phyloP scores from a whole-genome alignment of 768 basidiomycete genomes.

The Amanita subjunquillea region DNA sequence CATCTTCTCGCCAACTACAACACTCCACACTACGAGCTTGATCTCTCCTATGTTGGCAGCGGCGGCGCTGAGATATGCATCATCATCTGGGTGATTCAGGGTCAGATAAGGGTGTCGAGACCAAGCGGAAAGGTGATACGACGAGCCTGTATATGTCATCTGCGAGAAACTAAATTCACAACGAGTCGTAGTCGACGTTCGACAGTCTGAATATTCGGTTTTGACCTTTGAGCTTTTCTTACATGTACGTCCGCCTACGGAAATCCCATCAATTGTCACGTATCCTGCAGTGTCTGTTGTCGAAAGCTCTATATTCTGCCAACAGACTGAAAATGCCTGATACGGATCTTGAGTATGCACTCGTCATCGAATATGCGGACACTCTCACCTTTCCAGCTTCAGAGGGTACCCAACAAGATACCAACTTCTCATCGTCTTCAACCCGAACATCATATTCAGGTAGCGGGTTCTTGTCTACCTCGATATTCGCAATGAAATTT shows the following conservation, averaged over 20 bases:
- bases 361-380: not conserved
- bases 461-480: not conserved
- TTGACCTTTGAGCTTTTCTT: not conserved
- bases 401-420: slow-evolving; percentile 10
- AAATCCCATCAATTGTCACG: slow-evolving; percentile 2
- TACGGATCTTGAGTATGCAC: not conserved
- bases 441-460: slow-evolving; percentile 3
- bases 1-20: not conserved
- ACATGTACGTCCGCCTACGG: not conserved
- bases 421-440: slow-evolving; percentile 3
- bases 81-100: slow-evolving; percentile 13
- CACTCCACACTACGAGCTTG: not conserved
- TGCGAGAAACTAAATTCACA: slow-evolving; percentile 5
- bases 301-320: not conserved
- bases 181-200: not conserved
- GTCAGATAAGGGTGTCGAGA: not conserved
- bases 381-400: slow-evolving; percentile 8
- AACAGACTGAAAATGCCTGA: slow-evolving; percentile 3
- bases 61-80: slow-evolving; percentile 9
- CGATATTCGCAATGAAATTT: not conserved
- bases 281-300: not conserved
- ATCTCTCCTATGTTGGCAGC: slow-evolving; percentile 11
- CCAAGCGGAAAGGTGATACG: not conserved
- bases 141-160: slow-evolving; percentile 7
- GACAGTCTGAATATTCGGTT: not conserved